Evolutionary conservation across 2,329 filamentous ascomycete species (phyloP), one percentile per base, ranked within the genome.

Genomic region (Ramichloridium luteum): DNA sequence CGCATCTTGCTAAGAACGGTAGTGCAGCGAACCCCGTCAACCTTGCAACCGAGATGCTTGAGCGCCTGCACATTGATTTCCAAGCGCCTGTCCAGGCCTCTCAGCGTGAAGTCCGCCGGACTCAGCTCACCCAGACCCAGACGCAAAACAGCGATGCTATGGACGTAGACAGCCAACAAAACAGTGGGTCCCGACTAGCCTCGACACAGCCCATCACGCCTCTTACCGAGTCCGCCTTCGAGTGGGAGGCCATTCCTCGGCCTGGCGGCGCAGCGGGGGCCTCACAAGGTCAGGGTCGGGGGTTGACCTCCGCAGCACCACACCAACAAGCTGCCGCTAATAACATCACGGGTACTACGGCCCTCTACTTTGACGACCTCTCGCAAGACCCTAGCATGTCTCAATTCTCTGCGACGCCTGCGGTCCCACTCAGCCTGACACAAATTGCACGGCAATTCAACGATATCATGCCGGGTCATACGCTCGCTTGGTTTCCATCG

Each of bases 21-120:
- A 74, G 68, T 41, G 69, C 86, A 18, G 71, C 71, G 8, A 83
- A 96, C 48, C 82, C 83, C 1, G 64, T 96, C 39, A 73, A 75
- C 33, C 67, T 98, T 28, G 90, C 90, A n/a, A 93, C 90, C 0
- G 77, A 83, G 51, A 93, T 98, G 83, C 77, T 98, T 33, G 83
- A 93, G 53, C 80, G 76, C 34, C 72, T 98, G 11, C 80, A 74
- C 41, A 93, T 98, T 53, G 82, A 94, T 56, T 86, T 96, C 51
- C 76, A 68, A 32, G 72, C 80, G 46, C 65, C 73, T 37, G 74
- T 78, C 2, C 64, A 72, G 4, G 61, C 68, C 9, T 67, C 64
- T 2, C 61, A 60, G 28, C 53, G 56, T 17, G 58, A 48, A n/a
- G 38, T 25, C 13, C 28, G 35, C 10, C 30, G 25, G 23, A 32